Evolutionary conservation across 2,329 filamentous ascomycete species (phyloP).

Genomic region (Ophiostoma ulmi): DNA sequence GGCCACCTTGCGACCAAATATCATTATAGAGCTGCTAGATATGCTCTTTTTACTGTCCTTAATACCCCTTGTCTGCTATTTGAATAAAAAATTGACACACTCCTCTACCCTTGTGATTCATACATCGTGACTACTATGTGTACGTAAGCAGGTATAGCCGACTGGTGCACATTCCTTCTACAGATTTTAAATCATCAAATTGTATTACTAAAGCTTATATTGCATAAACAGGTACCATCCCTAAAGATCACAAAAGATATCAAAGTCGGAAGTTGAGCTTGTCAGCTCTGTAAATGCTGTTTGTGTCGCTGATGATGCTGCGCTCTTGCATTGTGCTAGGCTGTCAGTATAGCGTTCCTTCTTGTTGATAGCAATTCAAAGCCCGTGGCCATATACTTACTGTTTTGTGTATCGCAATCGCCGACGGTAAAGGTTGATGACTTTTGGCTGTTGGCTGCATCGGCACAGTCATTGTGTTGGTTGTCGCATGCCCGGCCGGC

Average conservation of each 20-base stretch:
- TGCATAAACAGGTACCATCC: background rate
- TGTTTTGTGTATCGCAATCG: conserved; percentile 44
- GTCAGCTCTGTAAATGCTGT: conserved; percentile 35
- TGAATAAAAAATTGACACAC: background rate
- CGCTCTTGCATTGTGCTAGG: conserved; percentile 40
- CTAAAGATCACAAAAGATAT: conserved; percentile 44
- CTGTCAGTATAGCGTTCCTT: background rate
- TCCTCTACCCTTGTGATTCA: background rate
- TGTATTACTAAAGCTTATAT: background rate
- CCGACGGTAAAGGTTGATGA: conserved; percentile 36
- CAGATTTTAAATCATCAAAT: background rate
- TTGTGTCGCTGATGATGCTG: conserved; percentile 33
- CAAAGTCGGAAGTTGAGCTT: conserved; percentile 41
- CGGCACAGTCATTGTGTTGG: conserved; percentile 46
- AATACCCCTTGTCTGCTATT: background rate
- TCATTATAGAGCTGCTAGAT: background rate
- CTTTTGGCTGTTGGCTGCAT: conserved; percentile 38
- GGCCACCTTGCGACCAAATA: background rate
- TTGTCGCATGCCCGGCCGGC: conserved; percentile 44
- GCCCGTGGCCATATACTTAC: conserved; percentile 33
- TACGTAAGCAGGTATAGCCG: background rate
- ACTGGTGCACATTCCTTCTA: background rate
- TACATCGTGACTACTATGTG: background rate
- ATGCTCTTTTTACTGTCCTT: background rate
- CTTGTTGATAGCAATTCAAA: background rate